These are phyloP conservation scores for Cladosporium sp. DNA, from an alignment of 2,329 filamentous ascomycete genomes.

Conservation along the genomic window DNA sequence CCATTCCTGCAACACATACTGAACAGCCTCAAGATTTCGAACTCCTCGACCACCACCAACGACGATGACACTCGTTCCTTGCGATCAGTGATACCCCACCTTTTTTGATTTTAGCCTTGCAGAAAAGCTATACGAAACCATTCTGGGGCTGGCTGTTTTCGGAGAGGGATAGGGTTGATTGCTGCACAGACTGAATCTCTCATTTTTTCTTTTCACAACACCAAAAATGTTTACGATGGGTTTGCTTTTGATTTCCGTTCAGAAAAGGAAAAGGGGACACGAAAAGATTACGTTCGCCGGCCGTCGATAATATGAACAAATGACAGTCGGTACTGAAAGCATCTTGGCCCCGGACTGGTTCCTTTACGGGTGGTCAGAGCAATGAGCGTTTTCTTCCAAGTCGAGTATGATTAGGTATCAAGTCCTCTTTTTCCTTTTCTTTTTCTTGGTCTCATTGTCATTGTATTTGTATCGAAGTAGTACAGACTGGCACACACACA, in stretches of 20 bases:
- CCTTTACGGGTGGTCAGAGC: background rate
- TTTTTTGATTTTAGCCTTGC: constrained; percentile 8
- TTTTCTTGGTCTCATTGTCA: background rate
- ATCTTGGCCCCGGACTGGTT: background rate
- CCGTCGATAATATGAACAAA: background rate
- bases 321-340: background rate
- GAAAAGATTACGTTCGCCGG: background rate
- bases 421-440: too few species aligned
- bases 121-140: constrained; percentile 8
- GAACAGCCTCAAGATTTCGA: constrained; percentile 5
- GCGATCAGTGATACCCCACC: constrained; percentile 11
- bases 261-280: too few species aligned
- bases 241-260: background rate
- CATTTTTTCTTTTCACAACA: too few species aligned
- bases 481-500: background rate
- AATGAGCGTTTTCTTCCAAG: too few species aligned
- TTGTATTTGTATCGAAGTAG: background rate
- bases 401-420: too few species aligned
- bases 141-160: background rate
- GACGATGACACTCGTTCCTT: constrained; percentile 6
- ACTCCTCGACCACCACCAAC: constrained; percentile 2
- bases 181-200: background rate
- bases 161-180: background rate
- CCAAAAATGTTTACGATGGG: background rate
- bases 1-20: constrained; percentile 7